Conservation (phyloP, 2,329 filamentous ascomycete genomes). For the Ascochyta fabae region DNA sequence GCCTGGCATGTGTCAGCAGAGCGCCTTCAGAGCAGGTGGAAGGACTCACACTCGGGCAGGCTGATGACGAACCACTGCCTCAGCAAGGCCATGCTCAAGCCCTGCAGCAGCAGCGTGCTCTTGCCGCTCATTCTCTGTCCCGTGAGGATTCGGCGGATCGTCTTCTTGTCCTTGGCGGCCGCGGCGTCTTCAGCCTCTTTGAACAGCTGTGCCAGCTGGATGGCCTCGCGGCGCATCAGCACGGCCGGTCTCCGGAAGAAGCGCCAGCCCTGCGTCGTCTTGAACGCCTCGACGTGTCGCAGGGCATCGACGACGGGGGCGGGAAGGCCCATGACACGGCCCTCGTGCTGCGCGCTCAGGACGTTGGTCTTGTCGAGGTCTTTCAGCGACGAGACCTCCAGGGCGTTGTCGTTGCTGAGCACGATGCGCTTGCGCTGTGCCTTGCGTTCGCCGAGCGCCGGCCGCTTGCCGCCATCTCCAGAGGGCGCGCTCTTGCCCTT, state of each 20-base stretch:
- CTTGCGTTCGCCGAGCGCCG: conserved; percentile 80
- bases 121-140: conserved; percentile 82
- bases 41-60: conserved; percentile 78
- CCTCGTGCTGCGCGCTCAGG: conserved; percentile 55
- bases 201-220: conserved; percentile 65
- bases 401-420: conserved; percentile 91
- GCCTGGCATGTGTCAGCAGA: conserved; percentile 57
- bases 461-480: conserved; percentile 58
- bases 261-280: conserved; percentile 85
- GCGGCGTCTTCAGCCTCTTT: conserved; percentile 63
- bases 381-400: conserved; percentile 73
- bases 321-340: conserved; percentile 73
- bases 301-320: conserved; percentile 77
- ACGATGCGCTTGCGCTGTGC: conserved; percentile 86
- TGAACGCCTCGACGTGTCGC: conserved; percentile 87
- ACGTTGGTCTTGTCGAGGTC: conserved; percentile 65
- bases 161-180: conserved; percentile 59
- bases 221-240: conserved; percentile 79
- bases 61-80: conserved; percentile 89
- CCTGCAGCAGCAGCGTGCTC: conserved; percentile 84
- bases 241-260: conserved; percentile 83
- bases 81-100: conserved; percentile 78
- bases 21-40: not conserved
- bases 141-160: conserved; percentile 70
- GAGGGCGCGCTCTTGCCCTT: conserved; percentile 50